These are phyloP conservation scores for Saprolegnia parasitica DNA, from an alignment of 352 stramenopile genomes.

Conservation along the genomic window DNA sequence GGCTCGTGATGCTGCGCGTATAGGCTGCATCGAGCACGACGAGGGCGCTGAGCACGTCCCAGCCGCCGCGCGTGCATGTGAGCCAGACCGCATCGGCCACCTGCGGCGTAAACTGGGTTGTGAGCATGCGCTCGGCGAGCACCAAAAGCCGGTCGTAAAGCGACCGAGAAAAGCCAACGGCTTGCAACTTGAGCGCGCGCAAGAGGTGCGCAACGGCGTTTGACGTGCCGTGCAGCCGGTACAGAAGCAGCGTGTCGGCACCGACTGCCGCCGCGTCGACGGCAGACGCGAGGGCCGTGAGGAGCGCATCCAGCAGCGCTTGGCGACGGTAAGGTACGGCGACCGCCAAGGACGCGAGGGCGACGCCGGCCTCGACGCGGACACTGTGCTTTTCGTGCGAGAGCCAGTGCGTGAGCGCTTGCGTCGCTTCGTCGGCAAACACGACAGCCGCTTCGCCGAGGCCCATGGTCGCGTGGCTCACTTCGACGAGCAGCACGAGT, in stretches of 20 bases:
- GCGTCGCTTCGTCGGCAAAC: constrained; percentile 40
- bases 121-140: constrained; percentile 65
- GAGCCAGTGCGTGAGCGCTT: constrained; percentile 42
- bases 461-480: constrained; percentile 62
- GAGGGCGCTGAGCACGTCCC: constrained; percentile 68
- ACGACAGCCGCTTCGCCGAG: constrained; percentile 57
- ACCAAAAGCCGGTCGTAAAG: constrained; percentile 36
- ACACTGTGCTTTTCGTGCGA: constrained; percentile 72
- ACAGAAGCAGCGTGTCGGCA: constrained; percentile 34
- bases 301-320: constrained; percentile 39
- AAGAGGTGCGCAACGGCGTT: constrained; percentile 46
- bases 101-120: constrained; percentile 71
- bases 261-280: constrained; percentile 27
- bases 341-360: constrained; percentile 55
- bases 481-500: constrained; percentile 51
- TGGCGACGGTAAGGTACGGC: constrained; percentile 64
- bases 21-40: constrained; percentile 58
- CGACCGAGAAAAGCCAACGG: constrained; percentile 9
- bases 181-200: constrained; percentile 26
- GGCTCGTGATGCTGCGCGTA: constrained; percentile 52
- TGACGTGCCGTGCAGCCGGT: constrained; percentile 68
- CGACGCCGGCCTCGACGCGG: constrained; percentile 60
- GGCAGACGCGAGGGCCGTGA: constrained; percentile 43
- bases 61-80: constrained; percentile 79
- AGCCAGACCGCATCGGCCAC: constrained; percentile 81